Evolutionary conservation across 1,139 yeast species (phyloP), one percentile per base, ranked within the genome.

Genomic region (Debaryomyces udenii): DNA sequence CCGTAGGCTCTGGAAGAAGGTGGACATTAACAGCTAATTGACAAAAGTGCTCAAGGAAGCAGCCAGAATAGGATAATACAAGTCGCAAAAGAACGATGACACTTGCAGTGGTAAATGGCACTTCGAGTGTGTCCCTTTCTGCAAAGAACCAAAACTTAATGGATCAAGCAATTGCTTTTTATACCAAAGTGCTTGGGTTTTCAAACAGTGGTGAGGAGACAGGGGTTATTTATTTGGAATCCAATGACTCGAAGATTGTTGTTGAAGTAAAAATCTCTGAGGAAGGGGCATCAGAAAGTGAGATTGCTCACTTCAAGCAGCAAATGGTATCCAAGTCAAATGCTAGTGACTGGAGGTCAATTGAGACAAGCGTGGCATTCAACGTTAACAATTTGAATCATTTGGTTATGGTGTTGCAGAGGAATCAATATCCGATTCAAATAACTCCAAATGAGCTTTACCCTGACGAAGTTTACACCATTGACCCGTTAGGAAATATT

Each of bases 401-500:
- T 9, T 51, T 78, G 42, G 65, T 76, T 40, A 50, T 48, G 31
- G 52, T 53, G 3, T 64, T 78, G 37, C 55, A 61, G 27, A 46
- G 47, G 3, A 53, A 53, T 28, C 52, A 60, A 1, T 50, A 53
- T 38, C 60, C 66, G 1, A 46, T 66, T 11, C 78, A 73, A 48
- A 57, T 70, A 24, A 60, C 64, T 41, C 93, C 93, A n/a, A 81
- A 81, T 47, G 83, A 80, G 39, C 64, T 81, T 47, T 77, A 73
- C 44, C 91, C 93, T 3, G 74, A 77, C 56, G 90, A 85, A 56
- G 70, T 82, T 14, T 85, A 81, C 60, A 76, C 80, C 13, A 54
- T 82, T 28, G 91, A 85, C 55, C 90, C 91, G 2, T 63, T 82
- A 49, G 90, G 90, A 16, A 72, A 76, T 46, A 60, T 83, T 29